Evolutionary conservation across 345 rosid species (phyloP).

Genomic region (Syzygium aromaticum): DNA sequence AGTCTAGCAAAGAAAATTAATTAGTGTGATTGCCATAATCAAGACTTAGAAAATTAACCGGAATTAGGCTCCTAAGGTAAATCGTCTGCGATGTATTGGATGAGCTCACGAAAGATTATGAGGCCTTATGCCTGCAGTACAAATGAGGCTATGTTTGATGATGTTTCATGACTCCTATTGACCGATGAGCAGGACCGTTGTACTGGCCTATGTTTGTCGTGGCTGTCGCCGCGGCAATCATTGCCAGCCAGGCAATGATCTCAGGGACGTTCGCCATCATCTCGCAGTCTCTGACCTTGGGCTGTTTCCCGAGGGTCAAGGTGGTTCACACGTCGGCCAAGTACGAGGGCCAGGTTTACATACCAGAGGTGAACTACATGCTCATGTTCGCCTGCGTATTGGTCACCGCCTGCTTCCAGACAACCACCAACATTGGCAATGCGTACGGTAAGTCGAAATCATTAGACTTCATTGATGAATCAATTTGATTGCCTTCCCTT

Average conservation of each 20-base stretch:
- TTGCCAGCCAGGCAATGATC: conserved; percentile 89
- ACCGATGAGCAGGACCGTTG: conserved; percentile 27
- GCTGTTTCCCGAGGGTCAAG: conserved; percentile 79
- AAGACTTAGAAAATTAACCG: background rate
- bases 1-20: conserved; percentile 53
- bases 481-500: background rate
- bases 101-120: background rate
- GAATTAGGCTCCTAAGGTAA: background rate
- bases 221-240: conserved; percentile 67
- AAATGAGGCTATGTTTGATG: background rate
- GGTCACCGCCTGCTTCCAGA: conserved; percentile 36
- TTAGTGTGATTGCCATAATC: conserved; percentile 19
- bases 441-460: conserved; percentile 45
- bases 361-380: conserved; percentile 73
- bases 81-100: background rate
- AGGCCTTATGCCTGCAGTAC: background rate
- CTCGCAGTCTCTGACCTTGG: conserved; percentile 50
- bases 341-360: conserved; percentile 75
- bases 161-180: background rate
- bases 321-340: conserved; percentile 70
- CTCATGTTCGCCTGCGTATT: conserved; percentile 66
- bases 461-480: background rate
- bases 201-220: conserved; percentile 77
- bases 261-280: conserved; percentile 61
- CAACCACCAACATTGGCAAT: conserved; percentile 54